Percentiles rank a stretch among this genome's conserved stretches.
phyloP scores from a whole-genome alignment of 306 rosid genomes.

The Oxytropis ochrocephala region DNA sequence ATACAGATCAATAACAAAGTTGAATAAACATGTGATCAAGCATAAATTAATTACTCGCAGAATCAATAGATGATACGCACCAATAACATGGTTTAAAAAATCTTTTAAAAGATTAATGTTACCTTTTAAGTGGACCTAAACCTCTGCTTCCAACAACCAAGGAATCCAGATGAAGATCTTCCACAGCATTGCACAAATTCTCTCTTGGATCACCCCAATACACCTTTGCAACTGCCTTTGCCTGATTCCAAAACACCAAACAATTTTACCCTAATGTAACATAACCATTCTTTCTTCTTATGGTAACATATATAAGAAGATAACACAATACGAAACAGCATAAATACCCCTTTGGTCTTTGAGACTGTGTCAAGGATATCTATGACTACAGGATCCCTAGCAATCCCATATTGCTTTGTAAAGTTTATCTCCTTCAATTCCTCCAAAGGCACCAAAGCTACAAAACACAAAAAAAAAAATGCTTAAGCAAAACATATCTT shows the following conservation, averaged over 20 bases:
- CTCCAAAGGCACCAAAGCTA: slow-evolving; percentile 78
- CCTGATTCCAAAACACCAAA: slow-evolving; percentile 34
- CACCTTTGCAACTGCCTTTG: slow-evolving; percentile 60
- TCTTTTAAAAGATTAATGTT: not conserved
- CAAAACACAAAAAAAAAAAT: not conserved
- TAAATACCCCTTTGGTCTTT: slow-evolving; percentile 50
- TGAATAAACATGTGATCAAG: too few species aligned
- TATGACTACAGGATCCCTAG: slow-evolving; percentile 51
- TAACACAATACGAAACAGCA: not conserved
- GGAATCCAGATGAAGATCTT: slow-evolving; percentile 56
- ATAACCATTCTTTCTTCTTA: not conserved
- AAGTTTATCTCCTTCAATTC: slow-evolving; percentile 57
- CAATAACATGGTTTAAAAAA: too few species aligned
- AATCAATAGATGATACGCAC: too few species aligned
- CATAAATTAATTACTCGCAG: too few species aligned
- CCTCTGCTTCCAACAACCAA: slow-evolving; percentile 82
- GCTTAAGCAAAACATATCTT: not conserved
- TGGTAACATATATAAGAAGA: not conserved
- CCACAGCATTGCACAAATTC: slow-evolving; percentile 55
- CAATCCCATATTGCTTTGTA: slow-evolving; percentile 70
- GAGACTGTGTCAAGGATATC: slow-evolving; percentile 47
- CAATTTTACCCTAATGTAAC: not conserved
- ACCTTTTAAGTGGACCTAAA: slow-evolving; percentile 59
- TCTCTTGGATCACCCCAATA: slow-evolving; percentile 89
- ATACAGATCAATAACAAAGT: too few species aligned